Evolutionary conservation across 2,329 filamentous ascomycete species (phyloP).

Genomic region (Verticillium tricorpus): DNA sequence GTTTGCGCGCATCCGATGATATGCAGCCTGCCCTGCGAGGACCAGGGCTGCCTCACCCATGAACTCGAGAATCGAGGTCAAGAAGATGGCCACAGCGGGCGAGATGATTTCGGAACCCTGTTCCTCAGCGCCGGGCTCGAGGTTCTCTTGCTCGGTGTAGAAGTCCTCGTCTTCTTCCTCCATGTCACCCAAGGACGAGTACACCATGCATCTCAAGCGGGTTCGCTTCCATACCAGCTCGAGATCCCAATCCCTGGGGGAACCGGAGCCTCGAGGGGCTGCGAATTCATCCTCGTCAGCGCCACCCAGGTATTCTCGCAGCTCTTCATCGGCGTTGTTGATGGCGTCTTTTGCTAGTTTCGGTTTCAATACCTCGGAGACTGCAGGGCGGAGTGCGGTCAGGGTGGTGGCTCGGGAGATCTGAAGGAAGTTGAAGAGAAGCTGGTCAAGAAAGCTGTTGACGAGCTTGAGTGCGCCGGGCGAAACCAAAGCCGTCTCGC

Average conservation of each 20-base stretch:
- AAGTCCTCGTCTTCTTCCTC: conserved; percentile 96
- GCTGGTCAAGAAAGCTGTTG: conserved; percentile 89
- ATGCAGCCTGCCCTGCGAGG: conserved; percentile 82
- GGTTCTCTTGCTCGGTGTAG: conserved; percentile 75
- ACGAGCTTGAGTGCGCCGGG: conserved; percentile 69
- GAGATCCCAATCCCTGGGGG: conserved; percentile 72
- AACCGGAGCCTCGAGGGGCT: conserved; percentile 46
- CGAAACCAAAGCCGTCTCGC: conserved; percentile 69
- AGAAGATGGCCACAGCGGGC: conserved; percentile 88
- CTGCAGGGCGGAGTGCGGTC: conserved; percentile 70
- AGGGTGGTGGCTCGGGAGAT: conserved; percentile 75
- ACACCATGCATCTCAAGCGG: conserved; percentile 93
- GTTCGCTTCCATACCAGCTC: conserved; percentile 93
- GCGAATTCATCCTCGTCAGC: conserved; percentile 69
- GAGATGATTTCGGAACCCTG: conserved; percentile 68
- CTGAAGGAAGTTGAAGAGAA: conserved; percentile 86
- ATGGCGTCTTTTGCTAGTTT: conserved; percentile 84
- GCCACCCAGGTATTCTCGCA: conserved; percentile 81
- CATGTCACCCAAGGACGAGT: conserved; percentile 91
- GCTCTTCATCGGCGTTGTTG: conserved; percentile 76
- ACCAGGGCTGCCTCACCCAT: conserved; percentile 87
- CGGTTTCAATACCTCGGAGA: conserved; percentile 82
- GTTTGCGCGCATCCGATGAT: conserved; percentile 57
- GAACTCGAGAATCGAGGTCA: conserved; percentile 91
- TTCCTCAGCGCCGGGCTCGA: conserved; percentile 55